These are phyloP conservation scores for Podaxis sp. DNA, from an alignment of 768 basidiomycete genomes.

Conservation along the genomic window DNA sequence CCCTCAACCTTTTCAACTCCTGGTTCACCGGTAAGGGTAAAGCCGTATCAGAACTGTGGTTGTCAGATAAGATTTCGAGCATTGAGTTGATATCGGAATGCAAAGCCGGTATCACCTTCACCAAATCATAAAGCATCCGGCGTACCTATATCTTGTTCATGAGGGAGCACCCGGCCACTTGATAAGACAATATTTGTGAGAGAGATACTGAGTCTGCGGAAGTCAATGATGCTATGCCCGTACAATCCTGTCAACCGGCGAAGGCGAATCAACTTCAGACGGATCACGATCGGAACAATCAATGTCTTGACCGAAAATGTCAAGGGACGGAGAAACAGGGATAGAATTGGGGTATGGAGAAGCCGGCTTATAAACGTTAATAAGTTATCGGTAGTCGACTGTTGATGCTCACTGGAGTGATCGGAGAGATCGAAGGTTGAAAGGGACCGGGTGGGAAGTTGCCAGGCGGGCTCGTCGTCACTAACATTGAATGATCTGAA, in stretches of 20 bases:
- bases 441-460: neutral
- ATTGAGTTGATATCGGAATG: neutral
- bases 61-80: constrained; percentile 2
- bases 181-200: neutral
- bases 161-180: neutral
- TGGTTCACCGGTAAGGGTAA: neutral
- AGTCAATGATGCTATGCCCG: neutral
- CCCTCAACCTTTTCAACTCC: neutral
- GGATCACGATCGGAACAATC: neutral
- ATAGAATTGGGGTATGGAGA: neutral
- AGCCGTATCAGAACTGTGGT: neutral
- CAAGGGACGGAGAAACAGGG: neutral
- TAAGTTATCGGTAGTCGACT: neutral
- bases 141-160: neutral
- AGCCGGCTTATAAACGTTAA: neutral
- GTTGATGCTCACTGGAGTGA: neutral
- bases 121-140: neutral
- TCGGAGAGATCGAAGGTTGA: neutral
- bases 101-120: neutral
- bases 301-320: neutral
- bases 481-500: neutral
- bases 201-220: neutral
- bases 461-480: neutral
- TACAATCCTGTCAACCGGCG: neutral
- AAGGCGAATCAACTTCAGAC: neutral